Percentiles rank a stretch among this genome's conserved stretches.
Conservation (phyloP, 352 stramenopile species). For the Phytophthora citricola region DNA sequence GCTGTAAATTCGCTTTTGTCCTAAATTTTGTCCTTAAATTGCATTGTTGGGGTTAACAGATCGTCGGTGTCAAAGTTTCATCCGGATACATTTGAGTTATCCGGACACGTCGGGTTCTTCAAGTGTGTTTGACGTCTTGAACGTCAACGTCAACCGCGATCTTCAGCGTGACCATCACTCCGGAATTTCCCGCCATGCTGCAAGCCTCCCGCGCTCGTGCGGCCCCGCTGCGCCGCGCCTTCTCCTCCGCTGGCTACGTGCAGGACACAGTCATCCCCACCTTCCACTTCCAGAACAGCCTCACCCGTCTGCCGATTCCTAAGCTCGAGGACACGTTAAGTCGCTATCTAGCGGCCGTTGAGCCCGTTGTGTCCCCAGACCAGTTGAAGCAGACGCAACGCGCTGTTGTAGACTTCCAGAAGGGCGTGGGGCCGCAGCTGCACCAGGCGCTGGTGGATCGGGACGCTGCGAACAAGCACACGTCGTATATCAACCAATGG, state of each 20-base stretch:
- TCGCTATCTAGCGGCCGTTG: slow-evolving; percentile 79
- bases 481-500: slow-evolving; percentile 93
- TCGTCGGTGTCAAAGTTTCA: too few relatives aligned
- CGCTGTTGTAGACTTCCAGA: slow-evolving; percentile 67
- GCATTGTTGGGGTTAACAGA: too few relatives aligned
- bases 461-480: slow-evolving; percentile 85
- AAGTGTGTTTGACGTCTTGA: slow-evolving; percentile 10
- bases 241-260: slow-evolving; percentile 63
- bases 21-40: too few relatives aligned
- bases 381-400: slow-evolving; percentile 64
- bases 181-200: slow-evolving; percentile 17
- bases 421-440: slow-evolving; percentile 64
- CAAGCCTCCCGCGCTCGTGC: background rate
- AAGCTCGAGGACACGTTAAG: slow-evolving; percentile 86
- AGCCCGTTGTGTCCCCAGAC: slow-evolving; percentile 68
- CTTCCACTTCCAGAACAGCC: slow-evolving; percentile 89
- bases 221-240: slow-evolving; percentile 23
- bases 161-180: slow-evolving; percentile 19
- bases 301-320: slow-evolving; percentile 86
- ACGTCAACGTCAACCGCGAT: slow-evolving; percentile 18
- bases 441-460: slow-evolving; percentile 78
- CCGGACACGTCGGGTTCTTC: slow-evolving; percentile 9
- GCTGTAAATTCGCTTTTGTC: too few relatives aligned
- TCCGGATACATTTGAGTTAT: background rate
- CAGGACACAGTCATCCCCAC: slow-evolving; percentile 90